Evolutionary conservation across 257 asterid genomes (phyloP), one percentile per base, ranked within the genome.

Genomic region (Solanum okadae): DNA sequence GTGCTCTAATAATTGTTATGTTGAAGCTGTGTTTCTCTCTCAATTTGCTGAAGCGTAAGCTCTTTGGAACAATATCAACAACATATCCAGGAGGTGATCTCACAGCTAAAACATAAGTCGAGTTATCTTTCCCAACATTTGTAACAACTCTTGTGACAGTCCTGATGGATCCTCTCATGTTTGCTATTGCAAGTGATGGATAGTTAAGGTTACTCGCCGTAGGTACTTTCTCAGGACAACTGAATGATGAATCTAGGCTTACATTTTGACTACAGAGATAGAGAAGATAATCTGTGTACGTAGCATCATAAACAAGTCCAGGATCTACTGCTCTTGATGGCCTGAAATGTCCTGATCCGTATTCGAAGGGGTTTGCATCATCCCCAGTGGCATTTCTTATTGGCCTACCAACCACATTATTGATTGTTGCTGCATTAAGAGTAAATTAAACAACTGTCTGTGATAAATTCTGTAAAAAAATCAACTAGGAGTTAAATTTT

Each of bases 141-240:
- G 93, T 94, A 6, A 93, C 95, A 0, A 90, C 89, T 90, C 97
- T 92, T 5, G 16, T 46, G 14, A 93, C 93, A 0, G 90, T 89
- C 35, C 82, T 8, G 22, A 56, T 10, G 18, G 87, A 22, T 25
- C 93, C 93, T 8, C 46, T 83, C 79, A 92, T 88, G 23, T 61
- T 34, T 1, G 91, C 77, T 25, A 93, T 84, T 2, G 95, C 84
- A 8, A 94, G 87, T 12, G 96, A 93, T 5, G 97, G 96, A 49
- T 94, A 92, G 91, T 40, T 40, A 1, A 40, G 13, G 4, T 40
- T 10, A 40, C 46, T 40, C 4, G 13, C 46, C 0, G 4, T 0
- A 40, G 46, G 4, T 40, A 40, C 13, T 40, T 40, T 40, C 0
- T 3, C 46, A 40, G 46, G 46, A 40, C 46, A 40, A 40, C 0